These are phyloP conservation scores for Ceratocystis variospora DNA, from an alignment of 2,329 filamentous ascomycete genomes.

Conservation along the genomic window DNA sequence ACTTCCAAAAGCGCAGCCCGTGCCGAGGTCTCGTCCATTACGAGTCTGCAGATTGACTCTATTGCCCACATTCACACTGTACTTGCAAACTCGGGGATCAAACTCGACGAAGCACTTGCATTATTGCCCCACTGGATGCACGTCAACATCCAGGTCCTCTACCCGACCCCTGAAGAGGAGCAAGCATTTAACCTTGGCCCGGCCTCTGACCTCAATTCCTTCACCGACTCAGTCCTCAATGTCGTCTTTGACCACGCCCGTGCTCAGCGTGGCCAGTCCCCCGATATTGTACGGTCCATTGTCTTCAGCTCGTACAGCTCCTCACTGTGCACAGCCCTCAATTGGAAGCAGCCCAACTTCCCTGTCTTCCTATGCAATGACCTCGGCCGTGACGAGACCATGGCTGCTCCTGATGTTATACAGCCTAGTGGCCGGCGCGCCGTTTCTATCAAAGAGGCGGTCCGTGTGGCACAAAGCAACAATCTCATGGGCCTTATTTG, in stretches of 20 bases:
- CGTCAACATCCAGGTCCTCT: slow-evolving; percentile 82
- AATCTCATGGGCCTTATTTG: slow-evolving; percentile 98
- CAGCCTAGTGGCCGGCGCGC: slow-evolving; percentile 54
- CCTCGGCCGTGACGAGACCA: slow-evolving; percentile 43
- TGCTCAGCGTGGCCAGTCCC: slow-evolving; percentile 45
- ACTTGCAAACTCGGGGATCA: slow-evolving; percentile 63
- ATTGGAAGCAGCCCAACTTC: slow-evolving; percentile 99
- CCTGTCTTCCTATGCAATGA: slow-evolving; percentile 93
- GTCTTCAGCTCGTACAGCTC: slow-evolving; percentile 91
- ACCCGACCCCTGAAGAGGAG: slow-evolving; percentile 66
- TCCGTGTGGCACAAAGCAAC: slow-evolving; percentile 83
- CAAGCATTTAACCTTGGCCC: slow-evolving; percentile 54
- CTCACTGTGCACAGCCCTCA: slow-evolving; percentile 79
- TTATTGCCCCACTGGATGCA: slow-evolving; percentile 68
- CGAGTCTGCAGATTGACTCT: slow-evolving; percentile 35
- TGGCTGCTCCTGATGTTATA: slow-evolving; percentile 28
- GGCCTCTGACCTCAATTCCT: slow-evolving; percentile 69
- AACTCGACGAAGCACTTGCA: slow-evolving; percentile 60
- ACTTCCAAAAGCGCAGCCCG: slow-evolving; percentile 33
- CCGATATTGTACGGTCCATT: slow-evolving; percentile 67
- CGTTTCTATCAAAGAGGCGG: slow-evolving; percentile 86
- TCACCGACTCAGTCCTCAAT: slow-evolving; percentile 68
- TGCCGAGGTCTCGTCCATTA: slow-evolving; percentile 32
- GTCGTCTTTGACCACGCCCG: slow-evolving; percentile 88
- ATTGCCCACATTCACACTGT: slow-evolving; percentile 57